A percentile compares a stretch with the other conserved stretches of the same genome.
Evolutionary conservation across 2,329 filamentous ascomycete genomes (phyloP).

Genomic region (Monosporascus sp.): DNA sequence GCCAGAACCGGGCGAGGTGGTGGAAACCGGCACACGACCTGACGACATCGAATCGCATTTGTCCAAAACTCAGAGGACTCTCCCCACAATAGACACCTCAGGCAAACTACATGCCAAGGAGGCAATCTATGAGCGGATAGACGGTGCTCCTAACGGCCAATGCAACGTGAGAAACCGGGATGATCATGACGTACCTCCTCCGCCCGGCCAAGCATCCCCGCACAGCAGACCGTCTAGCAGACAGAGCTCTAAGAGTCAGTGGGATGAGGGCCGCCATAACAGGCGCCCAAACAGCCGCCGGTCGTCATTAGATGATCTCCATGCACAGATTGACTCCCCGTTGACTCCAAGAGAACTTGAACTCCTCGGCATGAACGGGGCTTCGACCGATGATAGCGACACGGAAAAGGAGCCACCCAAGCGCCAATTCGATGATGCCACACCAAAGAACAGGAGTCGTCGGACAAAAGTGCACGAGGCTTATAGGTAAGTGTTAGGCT

Average conservation of each 20-base stretch:
- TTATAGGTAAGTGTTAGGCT: slow-evolving; percentile 19
- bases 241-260: slow-evolving; percentile 9
- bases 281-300: slow-evolving; percentile 12
- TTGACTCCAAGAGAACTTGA: slow-evolving; percentile 25
- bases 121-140: neutral
- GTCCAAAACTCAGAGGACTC: neutral
- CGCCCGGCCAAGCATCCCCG: slow-evolving; percentile 1
- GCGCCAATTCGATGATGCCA: slow-evolving; percentile 10
- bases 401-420: slow-evolving; percentile 14
- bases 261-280: neutral
- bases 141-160: neutral
- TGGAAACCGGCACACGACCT: neutral
- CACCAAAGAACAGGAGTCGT: slow-evolving; percentile 15
- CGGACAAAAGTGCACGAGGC: slow-evolving; percentile 18
- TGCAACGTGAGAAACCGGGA: neutral
- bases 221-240: slow-evolving; percentile 11
- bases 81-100: neutral
- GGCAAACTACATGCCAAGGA: neutral
- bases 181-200: neutral
- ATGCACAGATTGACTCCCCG: slow-evolving; percentile 16
- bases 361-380: slow-evolving; percentile 21
- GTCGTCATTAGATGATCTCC: slow-evolving; percentile 12
- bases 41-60: neutral
- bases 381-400: slow-evolving; percentile 17
- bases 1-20: neutral